A percentile compares a stretch with the other conserved stretches of the same genome.
phyloP scores from a whole-genome alignment of 345 rosid genomes.

The Geranium brycei region DNA sequence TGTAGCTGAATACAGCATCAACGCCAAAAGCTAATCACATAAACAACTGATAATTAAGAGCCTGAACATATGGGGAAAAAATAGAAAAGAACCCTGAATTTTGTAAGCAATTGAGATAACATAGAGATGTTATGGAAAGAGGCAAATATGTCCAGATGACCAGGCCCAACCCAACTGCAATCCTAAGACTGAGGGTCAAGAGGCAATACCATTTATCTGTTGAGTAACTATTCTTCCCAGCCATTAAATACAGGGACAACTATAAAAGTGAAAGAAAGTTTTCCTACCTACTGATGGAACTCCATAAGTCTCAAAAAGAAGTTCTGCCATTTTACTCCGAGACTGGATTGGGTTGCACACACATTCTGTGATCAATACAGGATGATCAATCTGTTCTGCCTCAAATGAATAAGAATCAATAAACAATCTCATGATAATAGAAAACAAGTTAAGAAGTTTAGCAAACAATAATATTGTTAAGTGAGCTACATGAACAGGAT shows the following conservation, averaged over 20 bases:
- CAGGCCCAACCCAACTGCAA: neutral
- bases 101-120: no score
- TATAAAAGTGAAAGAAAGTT: neutral
- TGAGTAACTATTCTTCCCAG: neutral
- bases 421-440: constrained; percentile 12
- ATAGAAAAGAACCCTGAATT: neutral
- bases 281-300: constrained; percentile 84
- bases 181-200: neutral
- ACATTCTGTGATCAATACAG: constrained; percentile 84
- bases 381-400: constrained; percentile 83
- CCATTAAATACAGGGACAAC: neutral
- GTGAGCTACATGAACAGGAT: neutral
- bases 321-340: constrained; percentile 96
- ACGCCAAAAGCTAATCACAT: constrained; percentile 70
- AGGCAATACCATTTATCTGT: constrained; percentile 7
- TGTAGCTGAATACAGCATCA: constrained; percentile 91
- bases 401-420: constrained; percentile 31
- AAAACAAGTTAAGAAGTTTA: constrained; percentile 5
- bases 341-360: constrained; percentile 86
- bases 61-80: neutral
- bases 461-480: neutral
- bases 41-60: constrained; percentile 1
- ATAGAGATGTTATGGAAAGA: neutral
- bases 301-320: constrained; percentile 90
- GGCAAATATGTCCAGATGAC: neutral